phyloP scores from a whole-genome alignment of 345 rosid species.

The Eucalyptus albens region DNA sequence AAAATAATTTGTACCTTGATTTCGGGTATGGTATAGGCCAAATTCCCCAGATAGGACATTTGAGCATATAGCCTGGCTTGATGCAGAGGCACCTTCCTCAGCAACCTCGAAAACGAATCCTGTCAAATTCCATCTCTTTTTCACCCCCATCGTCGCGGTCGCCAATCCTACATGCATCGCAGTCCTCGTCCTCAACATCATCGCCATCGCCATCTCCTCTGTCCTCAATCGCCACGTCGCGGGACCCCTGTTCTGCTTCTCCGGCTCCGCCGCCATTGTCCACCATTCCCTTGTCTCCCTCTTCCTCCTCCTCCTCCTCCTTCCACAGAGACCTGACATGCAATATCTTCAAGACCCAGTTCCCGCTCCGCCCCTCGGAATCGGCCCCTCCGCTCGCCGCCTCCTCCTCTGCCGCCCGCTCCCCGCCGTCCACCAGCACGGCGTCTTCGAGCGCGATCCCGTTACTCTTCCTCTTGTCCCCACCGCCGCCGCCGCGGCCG shows the following conservation, averaged over 20 bases:
- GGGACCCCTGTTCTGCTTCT: neutral
- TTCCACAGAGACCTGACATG: constrained; percentile 49
- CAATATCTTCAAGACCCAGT: constrained; percentile 90
- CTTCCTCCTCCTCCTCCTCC: constrained; percentile 4
- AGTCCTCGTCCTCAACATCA: constrained; percentile 23
- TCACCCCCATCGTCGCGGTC: constrained; percentile 23
- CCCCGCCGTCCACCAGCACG: constrained; percentile 35
- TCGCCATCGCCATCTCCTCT: neutral
- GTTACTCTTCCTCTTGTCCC: constrained; percentile 13
- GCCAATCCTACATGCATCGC: constrained; percentile 34
- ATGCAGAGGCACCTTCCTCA: constrained; percentile 45
- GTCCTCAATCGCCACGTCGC: neutral
- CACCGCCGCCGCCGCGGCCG: constrained; percentile 5
- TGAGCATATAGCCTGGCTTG: constrained; percentile 75
- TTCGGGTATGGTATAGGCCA: constrained; percentile 70
- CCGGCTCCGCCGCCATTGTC: neutral
- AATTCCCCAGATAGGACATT: constrained; percentile 62
- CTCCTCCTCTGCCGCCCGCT: constrained; percentile 2
- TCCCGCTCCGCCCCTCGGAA: constrained; percentile 28
- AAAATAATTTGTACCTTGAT: constrained; percentile 35
- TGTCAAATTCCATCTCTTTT: constrained; percentile 34
- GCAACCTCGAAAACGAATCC: constrained; percentile 62
- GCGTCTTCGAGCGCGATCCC: constrained; percentile 54
- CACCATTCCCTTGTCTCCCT: neutral
- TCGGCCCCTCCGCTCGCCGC: neutral